Evolutionary conservation across 1,284 basidiomycete genomes (phyloP), one percentile per base, ranked within the genome.

Genomic region (Puccinia coronata): DNA sequence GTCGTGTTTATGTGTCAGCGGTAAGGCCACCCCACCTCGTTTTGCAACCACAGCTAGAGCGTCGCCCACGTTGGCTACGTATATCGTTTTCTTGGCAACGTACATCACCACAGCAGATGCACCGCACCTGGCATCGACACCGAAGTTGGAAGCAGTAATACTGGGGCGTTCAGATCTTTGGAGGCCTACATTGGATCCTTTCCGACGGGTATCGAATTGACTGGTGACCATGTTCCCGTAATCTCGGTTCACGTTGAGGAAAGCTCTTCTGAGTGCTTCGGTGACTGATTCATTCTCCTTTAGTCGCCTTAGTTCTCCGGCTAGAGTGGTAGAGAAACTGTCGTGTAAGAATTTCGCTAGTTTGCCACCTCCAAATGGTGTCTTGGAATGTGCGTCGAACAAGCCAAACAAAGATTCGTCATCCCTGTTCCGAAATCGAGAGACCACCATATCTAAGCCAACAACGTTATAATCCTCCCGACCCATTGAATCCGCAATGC

Each of bases 351-450:
- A 95, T 86, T 93, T 95, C 31, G 88, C 86, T 59, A 89, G 86
- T 82, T 87, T 87, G 1, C 86, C 85, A 72, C 82, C 80, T 41
- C 82, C 71, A 53, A 80, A 78, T 16, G 92, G 90, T 75, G 91
- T 90, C 83, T 89, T 90, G 53, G 88, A 89, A n/a, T 88, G 88
- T 6, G 86, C 86, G 81, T 87, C 96, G 86, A 99, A 98, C 90
- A 99, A 94, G 25, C 95, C 97, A 84, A 99, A 96, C 36, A 99
- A 88, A n/a, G 93, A 94, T 87, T 97, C 93, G 84, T 92, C 90
- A 65, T 90, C 89, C 80, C 89, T 88, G 49, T 90, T 91, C 12
- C 93, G 91, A 87, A 96, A 98, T 83, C 93, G 90, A 28, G 93
- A 92, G n/a, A 95, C 91, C 8, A 96, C 96, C 91, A 97, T 95